Percentiles rank a stretch among this genome's conserved stretches.
Conservation (phyloP, 108 stramenopile genomes). For the Mediolabrus comicus region DNA sequence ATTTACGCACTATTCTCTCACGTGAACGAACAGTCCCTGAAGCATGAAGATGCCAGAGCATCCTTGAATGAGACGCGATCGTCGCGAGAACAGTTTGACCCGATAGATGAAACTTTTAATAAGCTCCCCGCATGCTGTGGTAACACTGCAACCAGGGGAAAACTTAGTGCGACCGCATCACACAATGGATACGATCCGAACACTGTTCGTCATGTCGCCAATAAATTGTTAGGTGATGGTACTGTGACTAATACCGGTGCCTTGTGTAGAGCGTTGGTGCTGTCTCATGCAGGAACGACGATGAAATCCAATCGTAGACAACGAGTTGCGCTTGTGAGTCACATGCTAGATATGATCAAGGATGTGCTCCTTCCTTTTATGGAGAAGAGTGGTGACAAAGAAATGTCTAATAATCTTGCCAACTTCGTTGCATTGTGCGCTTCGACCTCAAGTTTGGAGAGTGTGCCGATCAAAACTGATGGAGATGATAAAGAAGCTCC, state of each 20-base stretch:
- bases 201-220: constrained; percentile 52
- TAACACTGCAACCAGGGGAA: constrained; percentile 19
- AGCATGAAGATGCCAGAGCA: constrained; percentile 21
- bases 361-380: constrained; percentile 31
- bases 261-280: constrained; percentile 50
- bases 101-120: constrained; percentile 37
- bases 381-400: constrained; percentile 9
- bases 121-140: constrained; percentile 20
- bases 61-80: constrained; percentile 43
- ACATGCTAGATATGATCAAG: constrained; percentile 16
- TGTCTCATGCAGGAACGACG: constrained; percentile 62
- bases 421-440: constrained; percentile 43
- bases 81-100: constrained; percentile 30
- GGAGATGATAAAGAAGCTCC: constrained; percentile 8
- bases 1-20: constrained; percentile 51
- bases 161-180: constrained; percentile 30
- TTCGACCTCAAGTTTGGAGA: constrained; percentile 15
- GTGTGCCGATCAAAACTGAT: background rate
- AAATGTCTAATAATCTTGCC: constrained; percentile 21
- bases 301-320: constrained; percentile 30
- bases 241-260: constrained; percentile 5
- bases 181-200: constrained; percentile 41
- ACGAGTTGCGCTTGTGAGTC: constrained; percentile 24
- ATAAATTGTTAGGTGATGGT: constrained; percentile 31
- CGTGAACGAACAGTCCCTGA: constrained; percentile 51